Evolutionary conservation across 768 basidiomycete genomes (phyloP), one percentile per base, ranked within the genome.

Genomic region (Tricholoma terreum): DNA sequence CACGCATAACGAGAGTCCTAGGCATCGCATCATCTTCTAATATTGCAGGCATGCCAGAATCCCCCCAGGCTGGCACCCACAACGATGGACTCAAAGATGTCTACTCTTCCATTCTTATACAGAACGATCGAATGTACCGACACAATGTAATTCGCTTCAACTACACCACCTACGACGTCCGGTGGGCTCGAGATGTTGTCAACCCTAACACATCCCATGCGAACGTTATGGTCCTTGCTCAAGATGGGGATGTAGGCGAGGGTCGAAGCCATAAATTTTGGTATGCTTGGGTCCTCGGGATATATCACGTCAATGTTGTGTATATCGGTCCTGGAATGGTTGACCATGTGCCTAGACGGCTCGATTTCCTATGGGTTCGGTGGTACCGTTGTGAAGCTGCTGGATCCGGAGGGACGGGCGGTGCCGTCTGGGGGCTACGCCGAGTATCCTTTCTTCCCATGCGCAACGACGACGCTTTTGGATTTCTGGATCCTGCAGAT

Each of bases 121-220:
- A 14, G 43, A 45, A 24, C 5, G 43, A 45, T 6, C 10, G 43
- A 21, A 45, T 73, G 19, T 73, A 61, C 35, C 45, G 7, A 10
- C 72, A 75, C 56, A 68, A 65, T 6, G 60, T 67, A 9, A 30
- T 76, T 1, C 69, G 67, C 0, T 46, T 79, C 56, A 75, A 78
- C 61, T 78, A 75, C 55, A 78, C 77, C 0, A 75, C 75, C 0
- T 80, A 80, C 57, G 73, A 80, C 58, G 59, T 77, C 12, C 69
- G 68, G 4, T 60, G 45, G 4, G 45, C 21, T 14, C 45, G 24
- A 15, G 45, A 46, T 46, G 22, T 27, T 27, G 12, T 46, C 45
- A 75, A 77, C 34, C 62, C 69, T 1, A 21, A 56, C 0, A 71
- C 65, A 0, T 65, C 72, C 8, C 43, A 31, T 14, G 51, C 64